A percentile compares a stretch with the other conserved stretches of the same genome.
Conservation (phyloP, 2,329 filamentous ascomycete species). For the Aspergillus neoniger region DNA sequence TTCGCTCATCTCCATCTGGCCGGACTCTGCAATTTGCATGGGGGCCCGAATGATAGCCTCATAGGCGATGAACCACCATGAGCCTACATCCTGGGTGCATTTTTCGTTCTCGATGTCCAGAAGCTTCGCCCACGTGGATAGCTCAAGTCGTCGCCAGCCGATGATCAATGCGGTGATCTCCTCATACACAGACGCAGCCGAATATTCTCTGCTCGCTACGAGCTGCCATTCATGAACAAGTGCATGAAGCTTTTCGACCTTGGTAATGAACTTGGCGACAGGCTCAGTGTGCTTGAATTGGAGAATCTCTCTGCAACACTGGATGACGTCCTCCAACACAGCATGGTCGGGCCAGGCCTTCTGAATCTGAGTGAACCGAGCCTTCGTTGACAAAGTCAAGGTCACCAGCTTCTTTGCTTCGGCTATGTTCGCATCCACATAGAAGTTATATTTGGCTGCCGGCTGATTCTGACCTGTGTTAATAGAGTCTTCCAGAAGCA, state of each 20-base stretch:
- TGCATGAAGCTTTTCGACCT: constrained; percentile 81
- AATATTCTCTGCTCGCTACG: constrained; percentile 80
- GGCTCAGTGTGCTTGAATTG: constrained; percentile 78
- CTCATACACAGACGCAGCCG: constrained; percentile 70
- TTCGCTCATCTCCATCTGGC: constrained; percentile 59
- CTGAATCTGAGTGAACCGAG: constrained; percentile 70
- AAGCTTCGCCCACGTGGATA: constrained; percentile 87
- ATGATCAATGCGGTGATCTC: constrained; percentile 78
- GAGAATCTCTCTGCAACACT: constrained; percentile 72
- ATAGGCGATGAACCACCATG: constrained; percentile 97
- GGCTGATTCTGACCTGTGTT: constrained; percentile 49
- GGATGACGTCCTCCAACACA: constrained; percentile 76
- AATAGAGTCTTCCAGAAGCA: constrained; percentile 65
- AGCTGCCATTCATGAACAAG: constrained; percentile 93
- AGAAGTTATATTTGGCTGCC: constrained; percentile 75
- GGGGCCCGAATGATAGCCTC: constrained; percentile 81
- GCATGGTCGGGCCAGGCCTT: constrained; percentile 70
- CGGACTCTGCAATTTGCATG: constrained; percentile 62
- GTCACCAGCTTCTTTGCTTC: constrained; percentile 74
- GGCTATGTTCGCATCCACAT: constrained; percentile 73
- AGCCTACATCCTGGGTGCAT: constrained; percentile 73
- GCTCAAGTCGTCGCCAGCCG: constrained; percentile 84
- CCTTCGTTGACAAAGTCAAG: constrained; percentile 68
- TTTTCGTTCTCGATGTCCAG: constrained; percentile 81
- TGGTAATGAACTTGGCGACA: constrained; percentile 80